Evolutionary conservation across 345 rosid species (phyloP).

Genomic region (Eutrema japonicum): DNA sequence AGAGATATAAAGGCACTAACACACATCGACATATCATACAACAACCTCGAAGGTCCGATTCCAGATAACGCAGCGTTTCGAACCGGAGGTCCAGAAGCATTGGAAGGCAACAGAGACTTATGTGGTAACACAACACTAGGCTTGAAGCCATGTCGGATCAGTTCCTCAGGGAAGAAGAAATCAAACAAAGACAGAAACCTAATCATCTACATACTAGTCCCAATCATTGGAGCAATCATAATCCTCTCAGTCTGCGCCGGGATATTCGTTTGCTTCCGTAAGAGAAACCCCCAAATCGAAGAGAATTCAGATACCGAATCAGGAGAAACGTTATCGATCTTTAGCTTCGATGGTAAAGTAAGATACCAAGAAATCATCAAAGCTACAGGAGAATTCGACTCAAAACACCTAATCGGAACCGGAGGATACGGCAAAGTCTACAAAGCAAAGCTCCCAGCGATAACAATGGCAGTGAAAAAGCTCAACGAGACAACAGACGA

Average conservation of each 20-base stretch:
- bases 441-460: constrained; percentile 40
- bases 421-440: constrained; percentile 52
- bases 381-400: constrained; percentile 49
- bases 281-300: constrained; percentile 24
- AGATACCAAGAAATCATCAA: constrained; percentile 46
- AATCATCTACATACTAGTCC: constrained; percentile 36
- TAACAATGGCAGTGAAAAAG: constrained; percentile 44
- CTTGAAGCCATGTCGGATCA: constrained; percentile 38
- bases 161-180: constrained; percentile 15
- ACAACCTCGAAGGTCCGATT: constrained; percentile 48
- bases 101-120: constrained; percentile 46
- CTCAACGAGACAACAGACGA: constrained; percentile 43
- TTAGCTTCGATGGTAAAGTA: constrained; percentile 47
- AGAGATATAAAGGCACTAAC: constrained; percentile 23
- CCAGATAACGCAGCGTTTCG: constrained; percentile 45
- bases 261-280: constrained; percentile 38
- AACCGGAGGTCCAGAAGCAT: constrained; percentile 37
- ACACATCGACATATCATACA: constrained; percentile 44
- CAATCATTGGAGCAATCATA: constrained; percentile 37
- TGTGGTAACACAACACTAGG: constrained; percentile 44
- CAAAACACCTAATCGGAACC: constrained; percentile 46
- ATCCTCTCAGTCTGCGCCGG: constrained; percentile 38
- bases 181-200: constrained; percentile 34
- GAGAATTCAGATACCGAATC: constrained; percentile 30
- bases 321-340: constrained; percentile 39